Base-by-base conservation (phyloP, 768 basidiomycete genomes). In the Nidularia sp. region DNA sequence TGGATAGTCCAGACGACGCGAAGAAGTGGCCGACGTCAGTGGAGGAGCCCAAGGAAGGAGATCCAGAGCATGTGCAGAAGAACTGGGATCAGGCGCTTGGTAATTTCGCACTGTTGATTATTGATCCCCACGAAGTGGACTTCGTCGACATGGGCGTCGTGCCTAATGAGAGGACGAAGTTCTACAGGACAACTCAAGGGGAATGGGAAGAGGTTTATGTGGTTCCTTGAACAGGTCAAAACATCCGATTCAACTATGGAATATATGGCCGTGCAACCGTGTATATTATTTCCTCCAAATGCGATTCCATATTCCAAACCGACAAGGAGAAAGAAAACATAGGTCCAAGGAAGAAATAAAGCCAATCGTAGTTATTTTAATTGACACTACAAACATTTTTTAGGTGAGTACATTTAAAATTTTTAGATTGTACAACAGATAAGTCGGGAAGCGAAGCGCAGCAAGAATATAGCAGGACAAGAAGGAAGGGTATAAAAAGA, bases 51-150 rank as follows among this genome's bases (percentile, higher is more conserved):
- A 63, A 78, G 39, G 72, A 71, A 45, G 57, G 59, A 12, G 66
- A 65, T 42, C 73, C 64, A 35, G 75, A 75, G 50, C 68, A 72
- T 55, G 74, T 69, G n/a, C 68, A 68, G 67, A 65, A 62, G 64
- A 69, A 77, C 49, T 72, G 80, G 72, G 73, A 80, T 49, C 62
- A 48, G 34, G 86, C 90, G 33, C 64, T 87, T 54, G 57, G 65
- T 6, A 88, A 89, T 60, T 93, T 91, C 57, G 82, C 86, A 13
- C 63, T 93, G 60, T 58, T 93, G 41, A 63, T 90, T 8, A 70
- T 93, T 32, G 90, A 93, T 59, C 86, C 90, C 1, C 60, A 68
- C 1, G 76, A 80, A 50, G 81, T 92, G 34, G 92, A 94, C 62
- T 80, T 79, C 67, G 61, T 85, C 12, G 87, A 88, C 61, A 58